Conservation (phyloP, 345 rosid species). For the Dipteronia sinensis region DNA sequence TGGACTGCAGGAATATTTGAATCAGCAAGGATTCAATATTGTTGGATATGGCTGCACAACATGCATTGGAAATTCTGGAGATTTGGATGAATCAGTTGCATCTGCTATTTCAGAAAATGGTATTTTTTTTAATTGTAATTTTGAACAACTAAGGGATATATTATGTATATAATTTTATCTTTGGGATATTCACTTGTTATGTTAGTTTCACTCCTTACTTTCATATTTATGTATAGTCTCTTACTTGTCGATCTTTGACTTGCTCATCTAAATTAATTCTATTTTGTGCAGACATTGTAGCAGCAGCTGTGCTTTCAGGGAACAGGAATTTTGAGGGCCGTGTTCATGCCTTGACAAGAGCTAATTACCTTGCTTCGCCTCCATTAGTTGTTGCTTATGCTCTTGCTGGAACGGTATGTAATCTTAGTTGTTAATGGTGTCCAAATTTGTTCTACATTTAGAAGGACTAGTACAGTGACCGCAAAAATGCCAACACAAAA, state of each 20-base stretch:
- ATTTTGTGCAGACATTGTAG: constrained; percentile 72
- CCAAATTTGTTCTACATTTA: background rate
- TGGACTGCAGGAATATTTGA: constrained; percentile 86
- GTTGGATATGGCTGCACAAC: constrained; percentile 99
- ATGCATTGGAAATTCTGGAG: constrained; percentile 98
- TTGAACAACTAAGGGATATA: background rate
- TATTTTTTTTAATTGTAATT: constrained; percentile 19
- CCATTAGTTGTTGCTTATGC: constrained; percentile 99
- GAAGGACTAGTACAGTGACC: background rate
- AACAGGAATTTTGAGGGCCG: constrained; percentile 98
- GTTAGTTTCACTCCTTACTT: background rate
- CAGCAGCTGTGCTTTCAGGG: constrained; percentile 95
- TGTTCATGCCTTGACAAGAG: constrained; percentile 96
- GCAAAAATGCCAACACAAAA: background rate
- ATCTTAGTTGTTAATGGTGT: background rate
- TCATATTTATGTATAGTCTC: background rate
- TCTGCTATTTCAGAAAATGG: constrained; percentile 94
- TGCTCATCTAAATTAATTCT: background rate
- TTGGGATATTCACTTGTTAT: background rate
- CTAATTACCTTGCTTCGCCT: constrained; percentile 99
- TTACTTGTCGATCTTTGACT: constrained; percentile 10
- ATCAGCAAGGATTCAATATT: constrained; percentile 89
- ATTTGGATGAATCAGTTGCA: constrained; percentile 88
- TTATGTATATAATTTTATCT: background rate
- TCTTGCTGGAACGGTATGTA: constrained; percentile 93